Base-by-base conservation (phyloP, 257 asterid genomes). In the Plantago major region DNA sequence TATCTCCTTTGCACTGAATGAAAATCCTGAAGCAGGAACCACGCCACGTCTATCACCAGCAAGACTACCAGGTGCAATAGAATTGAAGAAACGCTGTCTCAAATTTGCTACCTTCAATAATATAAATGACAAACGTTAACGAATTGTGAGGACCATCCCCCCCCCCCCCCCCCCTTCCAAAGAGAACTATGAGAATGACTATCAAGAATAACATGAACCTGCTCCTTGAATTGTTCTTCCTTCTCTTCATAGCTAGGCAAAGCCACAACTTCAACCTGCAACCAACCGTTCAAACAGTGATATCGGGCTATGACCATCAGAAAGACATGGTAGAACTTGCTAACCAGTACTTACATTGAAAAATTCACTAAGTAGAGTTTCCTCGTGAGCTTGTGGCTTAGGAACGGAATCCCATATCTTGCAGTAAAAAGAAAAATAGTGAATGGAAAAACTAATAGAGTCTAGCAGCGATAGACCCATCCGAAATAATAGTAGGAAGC, bases 331-430 rank as follows among this genome's bases (percentile, higher is more conserved):
- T 26, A 37, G 64, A 10, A 61, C 40, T 48, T 72, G 47, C 45
- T 65, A 42, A 44, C 68, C 67, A 44, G 55, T 42, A 50, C 97
- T 87, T 84, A 93, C 99, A 74, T 93, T 89, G 77, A 89, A 93
- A 81, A 93, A 93, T 60, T 93, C 99, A 74, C 97, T 85, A 65
- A 93, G 60, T 59, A 90, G 96, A 62, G 97, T 93, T 54, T 85
- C 95, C 85, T 70, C 81, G 86, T 83, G 97, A 73, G 89, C 95
- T 71, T 81, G 84, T 54, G 99, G 97, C 79, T 93, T 93, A 46
- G 97, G 97, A 71, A 93, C 99, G 66, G 96, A 79, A 76, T 93
- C 97, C 99, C 99, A 93, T 73, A 93, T 89, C 97, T 93, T 65
- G 74, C 40, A 33, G 40, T 33, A 22, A 11, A 53, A 5, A 16